Base-by-base conservation (phyloP, 2,329 filamentous ascomycete genomes). In the Cladosporium cucumerinum region DNA sequence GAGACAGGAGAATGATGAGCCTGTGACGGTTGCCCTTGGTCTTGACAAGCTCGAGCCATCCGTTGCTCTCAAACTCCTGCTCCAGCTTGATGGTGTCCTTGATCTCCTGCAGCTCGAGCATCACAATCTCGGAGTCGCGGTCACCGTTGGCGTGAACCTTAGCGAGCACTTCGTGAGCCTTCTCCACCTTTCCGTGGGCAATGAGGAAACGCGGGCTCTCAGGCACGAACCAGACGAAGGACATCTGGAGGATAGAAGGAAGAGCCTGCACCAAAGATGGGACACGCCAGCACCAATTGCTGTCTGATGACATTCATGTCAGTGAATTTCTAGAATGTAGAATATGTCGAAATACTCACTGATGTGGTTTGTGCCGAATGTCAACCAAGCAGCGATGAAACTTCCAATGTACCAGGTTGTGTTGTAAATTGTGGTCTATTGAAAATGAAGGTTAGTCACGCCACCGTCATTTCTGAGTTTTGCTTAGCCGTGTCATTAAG, bases 151-250 rank as follows among this genome's bases (percentile, higher is more conserved):
- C 82, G 61, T 86, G 82, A 48, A 83, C 84, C 63, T 83, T 83
- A 69, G 81, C 76, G 0, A 87, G 71, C 28, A 86, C 82, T 0
- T 76, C 75, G 18, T 77, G 80, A 0, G 85, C 85, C 69, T 86
- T 78, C 5, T 84, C 80, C 1, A 73, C 66, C 25, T 79, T 78
- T 34, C 84, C 84, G 66, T 84, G 79, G 39, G 81, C 80, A 51
- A 87, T 78, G 30, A 87, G 73, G 81, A 82, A 88, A 43, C 87
- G 80, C 1, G 87, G 87, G 0, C 82, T 86, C 67, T 89, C 87
- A 0, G 86, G 86, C 5, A 86, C 79, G 59, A 85, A 82, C 68
- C 77, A 79, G 59, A 83, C 74, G 61, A 82, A 79, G 11, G 74
- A 63, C 21, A 85, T 77, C 67, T 84, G 79, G 72, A 77, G 70